Base-by-base conservation (phyloP, 164 flowering plant species). In the Piper betle region DNA sequence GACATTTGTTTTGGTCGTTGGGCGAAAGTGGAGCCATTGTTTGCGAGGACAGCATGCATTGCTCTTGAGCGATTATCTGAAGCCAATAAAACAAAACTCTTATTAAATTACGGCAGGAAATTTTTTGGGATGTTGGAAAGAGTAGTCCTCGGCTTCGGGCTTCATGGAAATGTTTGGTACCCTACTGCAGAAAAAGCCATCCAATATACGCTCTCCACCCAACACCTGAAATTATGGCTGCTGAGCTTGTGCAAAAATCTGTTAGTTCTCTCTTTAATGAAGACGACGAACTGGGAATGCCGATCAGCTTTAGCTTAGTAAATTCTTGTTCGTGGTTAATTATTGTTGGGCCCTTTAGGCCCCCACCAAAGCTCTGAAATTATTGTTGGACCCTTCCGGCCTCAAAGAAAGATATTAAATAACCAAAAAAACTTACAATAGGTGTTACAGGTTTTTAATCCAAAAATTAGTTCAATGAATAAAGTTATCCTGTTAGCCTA, bases 1-100 rank as follows among this genome's bases (percentile, higher is more conserved):
- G 97, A 90, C 64, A 90, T 94, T 69, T 97, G 99, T 43, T 94
- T 94, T 81, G 99, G 99, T 41, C 87, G 91, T 37, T 90, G 99
- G 99, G 88, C 99, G 39, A 88, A 84, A 71, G 80, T 82, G 64
- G 99, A 94, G 7, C 97, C 95, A 66, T 72, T 90, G 72, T 91
- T 94, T 62, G 97, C 97, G 33, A 81, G 93, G 73, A 85, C 83
- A 17, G 84, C 97, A 67, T 90, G 99, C 66, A 56, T 82, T 74
- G 96, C 96, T 19, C 80, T 94, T 52, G 88, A 94, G 68, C 80
- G 97, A 63, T 67, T 94, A 71, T 81, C 93, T 61, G 81, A 81
- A 66, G 91, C 78, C 55, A 97, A 94, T 62, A 91, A 75, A 73
- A 79, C 74, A 66, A 93, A 81, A 58, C 64, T 94, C 66, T 58